Base-by-base conservation (phyloP, 2,329 filamentous ascomycete genomes). In the Tricladium varicosporioides region DNA sequence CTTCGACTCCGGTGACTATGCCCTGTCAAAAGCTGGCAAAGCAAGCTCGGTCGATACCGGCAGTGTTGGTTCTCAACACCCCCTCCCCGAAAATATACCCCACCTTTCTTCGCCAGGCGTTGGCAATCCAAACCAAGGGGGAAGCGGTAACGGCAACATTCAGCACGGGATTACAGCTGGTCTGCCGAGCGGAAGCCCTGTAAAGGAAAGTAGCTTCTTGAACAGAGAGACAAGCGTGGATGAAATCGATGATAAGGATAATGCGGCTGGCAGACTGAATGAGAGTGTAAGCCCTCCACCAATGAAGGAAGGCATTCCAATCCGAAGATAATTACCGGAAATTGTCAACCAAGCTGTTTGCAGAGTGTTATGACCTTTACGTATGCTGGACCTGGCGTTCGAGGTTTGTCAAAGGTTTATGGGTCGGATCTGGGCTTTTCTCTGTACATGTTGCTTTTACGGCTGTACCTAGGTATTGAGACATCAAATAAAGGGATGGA, bases 1-100 rank as follows among this genome's bases (percentile, higher is more conserved):
- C 79, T 97, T 97, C 76, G 92, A 97, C 79, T 94, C 89, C 59
- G 92, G 92, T 71, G 92, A 97, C 78, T 97, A 96, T 70, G 92
- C 92, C 71, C 89, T 96, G 78, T 93, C 89, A 75, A 96, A 97
- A 80, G 94, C 94, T 59, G 94, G 94, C 76, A 97, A 97, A 79
- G 92, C 91, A 73, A 90, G 92, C 70, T 89, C 94, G 71, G 89
- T 94, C 70, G 93, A 95, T 71, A 91, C 96, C 59, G 96, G 93
- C 71, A 88, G 88, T 70, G 91, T 99, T 70, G 94, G 94, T 69
- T 92, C 91, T 69, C 88, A 96, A 77, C 94, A 99, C 75, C 94
- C 94, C 54, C 87, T 92, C 51, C 92, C 92, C 65, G 92, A 96
- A 77, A 95, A 95, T 74, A 96, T 97, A 74, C 92, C 92, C 31